Base-by-base conservation (phyloP, 352 stramenopile species). In the Globisporangium nunn region DNA sequence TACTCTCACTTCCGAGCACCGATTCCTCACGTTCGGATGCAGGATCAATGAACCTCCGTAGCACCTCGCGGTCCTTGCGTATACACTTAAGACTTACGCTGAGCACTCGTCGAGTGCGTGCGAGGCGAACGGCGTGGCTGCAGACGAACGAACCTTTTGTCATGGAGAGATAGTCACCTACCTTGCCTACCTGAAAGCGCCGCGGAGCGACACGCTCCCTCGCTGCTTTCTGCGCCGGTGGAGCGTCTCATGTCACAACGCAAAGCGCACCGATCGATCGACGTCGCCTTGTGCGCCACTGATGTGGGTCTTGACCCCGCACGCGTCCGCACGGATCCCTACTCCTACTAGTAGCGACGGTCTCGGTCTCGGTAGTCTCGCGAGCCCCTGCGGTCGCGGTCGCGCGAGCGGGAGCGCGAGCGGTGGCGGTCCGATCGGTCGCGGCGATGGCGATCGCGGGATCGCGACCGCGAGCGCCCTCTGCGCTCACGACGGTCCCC, bases 351-450 rank as follows among this genome's bases (percentile, higher is more conserved):
- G 48, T 71, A 64, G 62, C 73, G 23, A 23, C 23, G 23, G 23
- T 23, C 23, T 23, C 23, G 73, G 54, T 83, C 74, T 8, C 70
- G 64, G 46, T 77, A 79, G 44, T 85, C 74, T 29, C 72, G 71
- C 58, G 73, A 79, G 54, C 74, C 69, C 23, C 70, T 65, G 28
- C 72, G 75, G 48, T 87, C 75, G 28, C 72, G 75, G 48, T 87
- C 75, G 29, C 72, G 72, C 46, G 67, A 50, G 15, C 59, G 68
- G 33, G 52, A 62, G 23, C 59, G 68, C 47, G 52, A 62, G 23
- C 64, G 64, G 50, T 63, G 54, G 41, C 59, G 64, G 33, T 67
- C 59, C 40, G 57, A 66, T 30, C 75, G 74, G 48, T 80, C 73
- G 0, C 74, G 69, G 6, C 72, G 63, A 23, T 56, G 59, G 40